Percentiles rank a stretch among this genome's conserved stretches.
These are phyloP conservation scores for Umbelopsis sp. DNA, from an alignment of 371 early-diverging fungal species.

Conservation along the genomic window DNA sequence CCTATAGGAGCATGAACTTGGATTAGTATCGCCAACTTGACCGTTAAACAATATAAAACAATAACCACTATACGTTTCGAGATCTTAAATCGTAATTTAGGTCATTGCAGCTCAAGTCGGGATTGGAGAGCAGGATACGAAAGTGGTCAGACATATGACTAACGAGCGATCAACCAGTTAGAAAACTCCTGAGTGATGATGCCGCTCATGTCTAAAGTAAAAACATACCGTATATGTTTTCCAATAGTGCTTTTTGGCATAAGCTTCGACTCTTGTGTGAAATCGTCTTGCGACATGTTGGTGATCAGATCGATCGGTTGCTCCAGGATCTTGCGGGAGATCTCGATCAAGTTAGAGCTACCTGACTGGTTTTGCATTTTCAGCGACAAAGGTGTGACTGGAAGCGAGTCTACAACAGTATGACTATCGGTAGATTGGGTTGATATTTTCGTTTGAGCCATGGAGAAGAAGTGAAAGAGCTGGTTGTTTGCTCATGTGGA, in stretches of 20 bases:
- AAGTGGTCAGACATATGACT: constrained; percentile 51
- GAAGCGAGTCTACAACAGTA: neutral
- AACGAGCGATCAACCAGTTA: neutral
- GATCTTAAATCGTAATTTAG: constrained; percentile 54
- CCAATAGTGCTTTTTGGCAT: constrained; percentile 70
- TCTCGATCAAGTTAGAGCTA: constrained; percentile 5
- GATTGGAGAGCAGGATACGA: constrained; percentile 33
- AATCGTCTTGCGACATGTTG: constrained; percentile 30
- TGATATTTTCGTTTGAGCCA: constrained; percentile 2
- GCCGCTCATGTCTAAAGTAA: constrained; percentile 28
- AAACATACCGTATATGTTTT: constrained; percentile 64
- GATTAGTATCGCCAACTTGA: neutral
- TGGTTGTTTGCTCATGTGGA: neutral
- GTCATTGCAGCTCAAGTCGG: constrained; percentile 27
- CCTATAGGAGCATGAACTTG: constrained; percentile 29
- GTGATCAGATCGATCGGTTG: constrained; percentile 30
- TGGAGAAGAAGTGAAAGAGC: neutral
- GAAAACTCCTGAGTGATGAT: neutral
- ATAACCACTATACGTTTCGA: constrained; percentile 41
- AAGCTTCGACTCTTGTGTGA: constrained; percentile 50
- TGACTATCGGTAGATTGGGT: neutral
- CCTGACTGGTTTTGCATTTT: neutral
- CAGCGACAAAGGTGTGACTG: neutral
- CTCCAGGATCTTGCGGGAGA: constrained; percentile 28
- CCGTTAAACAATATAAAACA: neutral